Base-by-base conservation (phyloP, 805 yeast species). In the Starmerella kuoi region DNA sequence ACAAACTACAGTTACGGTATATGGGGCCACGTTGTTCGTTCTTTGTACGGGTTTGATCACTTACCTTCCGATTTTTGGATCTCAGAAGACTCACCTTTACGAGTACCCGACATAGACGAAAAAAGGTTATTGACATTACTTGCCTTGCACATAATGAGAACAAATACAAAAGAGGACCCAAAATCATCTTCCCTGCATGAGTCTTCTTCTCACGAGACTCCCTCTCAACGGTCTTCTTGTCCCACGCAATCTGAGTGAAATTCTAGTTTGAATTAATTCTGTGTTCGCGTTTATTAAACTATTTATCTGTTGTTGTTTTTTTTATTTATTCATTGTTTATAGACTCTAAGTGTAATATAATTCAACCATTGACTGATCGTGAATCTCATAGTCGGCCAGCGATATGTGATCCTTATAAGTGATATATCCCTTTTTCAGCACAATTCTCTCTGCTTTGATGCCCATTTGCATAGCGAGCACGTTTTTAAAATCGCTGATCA, bases 371-470 rank as follows among this genome's bases (percentile, higher is more conserved):
- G 81, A 78, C 8, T 94, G 94, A 59, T 86, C 79, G 56, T 86
- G 94, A 17, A 88, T 76, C 59, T 88, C 98, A 57, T 91, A 88
- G 60, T 88, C 98, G n/a, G 80, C 95, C 35, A 88, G 66, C 1
- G 87, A 70, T 42, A 88, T 88, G 58, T 87, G 96, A 55, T 88
- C 91, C 57, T 91, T 91, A 59, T 74, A 76, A 0, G 82, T 73
- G 50, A 75, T 79, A 55, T 85, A 78, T 1, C 96, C 95, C 56
- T 84, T 87, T 60, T 85, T 87, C 48, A 88, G 66, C 0, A 81
- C 74, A 24, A 66, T 54, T 49, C 75, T 76, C 18, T 76, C 81
- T 17, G 74, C 64, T 1, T 77, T 61, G 2, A 85, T 77, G 1
- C 95, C 95, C 17, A 83, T 72, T 60, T 88, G 97, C 8, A 85